A percentile compares a stretch with the other conserved stretches of the same genome.
Conservation (phyloP, 306 rosid species). For the Clitoria ternatea region DNA sequence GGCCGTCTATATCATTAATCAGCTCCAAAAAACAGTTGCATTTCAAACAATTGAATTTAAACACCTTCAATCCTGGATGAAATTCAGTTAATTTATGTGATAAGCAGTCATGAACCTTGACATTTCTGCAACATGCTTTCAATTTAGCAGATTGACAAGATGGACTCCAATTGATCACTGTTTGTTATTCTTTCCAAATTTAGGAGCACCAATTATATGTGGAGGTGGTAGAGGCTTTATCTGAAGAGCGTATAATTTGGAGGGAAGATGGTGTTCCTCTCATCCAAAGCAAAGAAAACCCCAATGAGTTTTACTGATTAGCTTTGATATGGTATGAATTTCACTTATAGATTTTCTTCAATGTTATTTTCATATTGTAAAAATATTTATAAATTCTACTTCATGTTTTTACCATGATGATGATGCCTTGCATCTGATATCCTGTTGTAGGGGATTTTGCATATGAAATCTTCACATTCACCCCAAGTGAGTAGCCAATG, state of each 20-base stretch:
- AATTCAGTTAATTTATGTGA: background rate
- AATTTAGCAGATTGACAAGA: background rate
- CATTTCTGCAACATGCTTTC: background rate
- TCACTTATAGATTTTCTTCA: background rate
- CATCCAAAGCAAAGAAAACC: conserved; percentile 71
- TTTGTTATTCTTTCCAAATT: conserved; percentile 10
- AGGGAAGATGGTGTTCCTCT: no score
- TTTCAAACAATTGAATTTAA: background rate
- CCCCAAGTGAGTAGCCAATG: no score
- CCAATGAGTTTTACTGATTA: conserved; percentile 39
- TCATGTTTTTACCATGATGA: background rate
- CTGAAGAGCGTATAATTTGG: conserved; percentile 81
- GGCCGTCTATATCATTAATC: background rate
- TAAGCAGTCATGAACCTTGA: background rate
- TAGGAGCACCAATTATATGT: conserved; percentile 77
- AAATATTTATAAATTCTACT: background rate
- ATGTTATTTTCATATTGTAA: background rate
- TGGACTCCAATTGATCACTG: background rate
- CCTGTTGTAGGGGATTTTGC: no score
- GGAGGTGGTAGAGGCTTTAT: conserved; percentile 76
- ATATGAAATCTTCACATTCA: no score
- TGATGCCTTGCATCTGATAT: background rate
- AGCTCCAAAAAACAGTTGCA: background rate
- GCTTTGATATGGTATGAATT: conserved; percentile 8
- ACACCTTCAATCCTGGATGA: background rate